A percentile compares a stretch with the other conserved stretches of the same genome.
Conservation (phyloP, 148 eudicot species). For the Arbutus unedo region DNA sequence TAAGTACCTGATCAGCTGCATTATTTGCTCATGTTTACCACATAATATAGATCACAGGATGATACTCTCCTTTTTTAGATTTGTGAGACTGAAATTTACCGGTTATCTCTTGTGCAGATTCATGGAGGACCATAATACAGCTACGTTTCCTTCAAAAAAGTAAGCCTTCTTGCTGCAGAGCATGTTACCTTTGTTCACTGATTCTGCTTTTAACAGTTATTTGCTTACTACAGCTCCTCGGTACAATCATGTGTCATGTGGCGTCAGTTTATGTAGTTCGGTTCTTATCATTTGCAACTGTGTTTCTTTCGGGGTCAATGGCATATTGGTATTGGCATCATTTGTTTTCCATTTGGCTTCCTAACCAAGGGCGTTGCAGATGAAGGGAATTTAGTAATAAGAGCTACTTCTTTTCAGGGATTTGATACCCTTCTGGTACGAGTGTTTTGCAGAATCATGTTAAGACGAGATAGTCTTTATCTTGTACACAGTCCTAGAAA, state of each 20-base stretch:
- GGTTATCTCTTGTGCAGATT: constrained; percentile 44
- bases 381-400: background rate
- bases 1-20: constrained; percentile 29
- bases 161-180: constrained; percentile 32
- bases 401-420: background rate
- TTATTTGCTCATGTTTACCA: background rate
- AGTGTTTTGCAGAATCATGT: background rate
- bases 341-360: background rate
- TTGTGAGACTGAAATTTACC: background rate
- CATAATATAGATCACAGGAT: background rate
- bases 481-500: background rate
- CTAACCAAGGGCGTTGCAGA: background rate
- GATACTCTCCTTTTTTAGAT: background rate
- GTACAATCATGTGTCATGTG: background rate
- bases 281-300: background rate
- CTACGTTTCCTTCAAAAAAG: constrained; percentile 94
- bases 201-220: background rate
- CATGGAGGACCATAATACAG: constrained; percentile 98
- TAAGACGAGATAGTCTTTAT: background rate
- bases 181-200: background rate
- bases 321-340: background rate
- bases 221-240: background rate
- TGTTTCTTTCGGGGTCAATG: background rate
- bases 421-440: background rate
- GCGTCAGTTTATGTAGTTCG: background rate